Conservation (phyloP, 306 rosid species). For the Begonia masoniana region DNA sequence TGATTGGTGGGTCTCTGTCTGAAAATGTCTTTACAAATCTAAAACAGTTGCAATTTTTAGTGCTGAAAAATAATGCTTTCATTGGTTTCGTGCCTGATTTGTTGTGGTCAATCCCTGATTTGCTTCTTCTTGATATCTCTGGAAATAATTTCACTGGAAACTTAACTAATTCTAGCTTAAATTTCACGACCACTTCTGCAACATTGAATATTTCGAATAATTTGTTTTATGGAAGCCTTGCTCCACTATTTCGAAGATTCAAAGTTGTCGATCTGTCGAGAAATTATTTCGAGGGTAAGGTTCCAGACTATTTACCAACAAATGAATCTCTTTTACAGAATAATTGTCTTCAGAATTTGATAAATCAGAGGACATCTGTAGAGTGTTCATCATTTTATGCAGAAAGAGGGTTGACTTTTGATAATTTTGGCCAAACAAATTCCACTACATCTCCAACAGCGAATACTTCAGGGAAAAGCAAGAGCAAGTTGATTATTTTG, state of each 20-base stretch:
- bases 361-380: conserved; percentile 36
- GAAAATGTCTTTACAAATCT: conserved; percentile 25
- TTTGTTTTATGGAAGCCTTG: conserved; percentile 51
- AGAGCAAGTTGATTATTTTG: conserved; percentile 35
- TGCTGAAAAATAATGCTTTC: conserved; percentile 46
- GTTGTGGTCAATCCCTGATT: conserved; percentile 37
- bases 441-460: conserved; percentile 19
- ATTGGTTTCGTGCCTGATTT: conserved; percentile 44
- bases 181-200: conserved; percentile 18
- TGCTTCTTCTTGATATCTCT: conserved; percentile 57
- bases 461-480: conserved; percentile 31
- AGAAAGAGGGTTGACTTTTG: conserved; percentile 41
- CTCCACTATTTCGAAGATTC: conserved; percentile 38
- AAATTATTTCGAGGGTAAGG: conserved; percentile 66
- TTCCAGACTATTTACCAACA: conserved; percentile 22
- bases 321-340: conserved; percentile 30
- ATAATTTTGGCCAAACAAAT: conserved; percentile 48
- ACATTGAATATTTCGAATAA: conserved; percentile 56
- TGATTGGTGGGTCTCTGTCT: conserved; percentile 43
- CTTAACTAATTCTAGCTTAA: conserved; percentile 46
- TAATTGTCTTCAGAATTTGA: conserved; percentile 59
- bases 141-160: conserved; percentile 56
- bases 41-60: conserved; percentile 33
- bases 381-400: conserved; percentile 66
- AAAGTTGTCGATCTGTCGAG: conserved; percentile 46